Evolutionary conservation across 2,329 filamentous ascomycete genomes (phyloP), one percentile per base, ranked within the genome.

Genomic region (Periglandula ipomoeae): DNA sequence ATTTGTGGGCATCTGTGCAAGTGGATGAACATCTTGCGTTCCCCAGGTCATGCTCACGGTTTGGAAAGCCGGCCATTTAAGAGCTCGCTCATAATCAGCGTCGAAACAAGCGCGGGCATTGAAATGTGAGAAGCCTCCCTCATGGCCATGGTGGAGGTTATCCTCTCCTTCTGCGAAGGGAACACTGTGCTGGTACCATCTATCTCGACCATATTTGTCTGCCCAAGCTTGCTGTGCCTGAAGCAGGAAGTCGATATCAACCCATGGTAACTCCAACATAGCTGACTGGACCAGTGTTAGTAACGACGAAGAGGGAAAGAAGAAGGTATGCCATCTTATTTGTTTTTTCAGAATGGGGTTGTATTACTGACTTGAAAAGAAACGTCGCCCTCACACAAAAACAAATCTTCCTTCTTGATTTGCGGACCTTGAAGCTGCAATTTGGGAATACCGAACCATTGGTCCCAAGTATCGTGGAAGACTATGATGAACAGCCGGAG

Each of bases 161-260:
- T 51, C 20, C 1, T 22, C 6, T 19, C 23, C 45, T 11, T 34
- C 37, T 24, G 35, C 27, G 30, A 51, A 19, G 3, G 50, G 55
- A 42, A 58, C 26, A 51, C 59, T 61, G 52, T 71, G 64, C 42
- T 65, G 55, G 48, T 65, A 69, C 51, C 59, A 58, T 11, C 63
- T 60, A 34, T 58, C 55, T 5, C 56, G 61, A 7, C 65, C 67
- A 48, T 70, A 59, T 40, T 57, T 65, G 22, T 69, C 65, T 40
- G 67, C 66, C 71, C 74, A 78, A 3, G 64, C 60, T 45, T 76
- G 67, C 57, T 73, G 70, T 10, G 73, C 74, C 40, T 70, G 64
- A 3, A 75, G 64, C 9, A 78, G 66, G 24, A 74, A 59, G 30
- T 68, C 58, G n/a, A 72, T 60, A n/a, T 61, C 65, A 5, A 66